These are phyloP conservation scores for Cercospora sesami DNA, from an alignment of 2,329 filamentous ascomycete species.

Conservation along the genomic window DNA sequence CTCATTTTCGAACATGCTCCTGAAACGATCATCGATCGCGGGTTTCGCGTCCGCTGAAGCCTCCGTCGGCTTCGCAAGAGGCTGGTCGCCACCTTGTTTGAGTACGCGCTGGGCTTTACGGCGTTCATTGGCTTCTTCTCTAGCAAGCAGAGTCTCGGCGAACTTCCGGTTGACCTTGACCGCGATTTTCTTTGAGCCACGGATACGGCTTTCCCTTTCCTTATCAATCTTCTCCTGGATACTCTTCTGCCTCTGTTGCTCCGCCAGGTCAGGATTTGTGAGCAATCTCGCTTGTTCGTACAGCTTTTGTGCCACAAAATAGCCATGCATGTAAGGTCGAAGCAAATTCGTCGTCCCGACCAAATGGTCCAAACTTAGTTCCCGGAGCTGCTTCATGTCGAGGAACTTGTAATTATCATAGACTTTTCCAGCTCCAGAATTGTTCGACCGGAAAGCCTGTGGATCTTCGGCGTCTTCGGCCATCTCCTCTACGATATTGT, in stretches of 20 bases:
- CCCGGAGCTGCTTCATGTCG: slow-evolving; percentile 79
- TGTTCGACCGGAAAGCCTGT: slow-evolving; percentile 49
- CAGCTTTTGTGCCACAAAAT: slow-evolving; percentile 91
- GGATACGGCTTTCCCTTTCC: slow-evolving; percentile 90
- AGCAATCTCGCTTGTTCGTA: slow-evolving; percentile 95
- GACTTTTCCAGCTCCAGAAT: slow-evolving; percentile 63
- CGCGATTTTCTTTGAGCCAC: slow-evolving; percentile 85
- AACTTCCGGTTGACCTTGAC: slow-evolving; percentile 85
- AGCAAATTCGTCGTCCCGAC: slow-evolving; percentile 87
- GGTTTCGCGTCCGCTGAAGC: slow-evolving; percentile 36
- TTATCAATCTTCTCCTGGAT: slow-evolving; percentile 96
- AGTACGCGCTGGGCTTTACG: slow-evolving; percentile 50
- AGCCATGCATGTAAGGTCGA: slow-evolving; percentile 97
- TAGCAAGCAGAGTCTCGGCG: slow-evolving; percentile 63
- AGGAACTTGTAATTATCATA: slow-evolving; percentile 99
- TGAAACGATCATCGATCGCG: slow-evolving; percentile 83
- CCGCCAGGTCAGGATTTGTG: slow-evolving; percentile 88
- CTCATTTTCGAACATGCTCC: slow-evolving; percentile 84
- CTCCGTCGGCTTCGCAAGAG: slow-evolving; percentile 52
- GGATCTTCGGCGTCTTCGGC: slow-evolving; percentile 73
- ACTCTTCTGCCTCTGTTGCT: slow-evolving; percentile 86
- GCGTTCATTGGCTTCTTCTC: slow-evolving; percentile 66
- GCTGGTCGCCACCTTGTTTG: slow-evolving; percentile 61
- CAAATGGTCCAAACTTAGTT: slow-evolving; percentile 82
- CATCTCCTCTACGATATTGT: slow-evolving; percentile 98